A percentile compares a stretch with the other conserved stretches of the same genome.
Conservation (phyloP, 345 rosid species). For the Hibiscus tridactylites region DNA sequence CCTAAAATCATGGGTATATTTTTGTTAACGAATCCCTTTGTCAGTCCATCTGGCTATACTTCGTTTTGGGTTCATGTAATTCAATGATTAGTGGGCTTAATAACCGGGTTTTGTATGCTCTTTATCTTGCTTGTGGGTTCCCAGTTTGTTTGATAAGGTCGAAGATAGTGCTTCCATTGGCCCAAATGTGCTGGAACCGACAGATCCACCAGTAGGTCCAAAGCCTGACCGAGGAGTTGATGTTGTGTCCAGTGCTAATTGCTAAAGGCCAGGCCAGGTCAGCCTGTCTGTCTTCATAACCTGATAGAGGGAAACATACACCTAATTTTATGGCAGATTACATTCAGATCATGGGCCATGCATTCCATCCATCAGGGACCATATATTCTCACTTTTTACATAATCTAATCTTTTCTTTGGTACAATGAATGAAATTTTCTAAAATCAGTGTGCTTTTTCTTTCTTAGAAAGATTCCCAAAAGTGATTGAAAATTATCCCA, state of each 20-base stretch:
- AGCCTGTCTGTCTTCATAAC: conserved; percentile 21
- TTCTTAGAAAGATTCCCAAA: background rate
- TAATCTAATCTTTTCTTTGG: background rate
- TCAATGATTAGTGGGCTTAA: background rate
- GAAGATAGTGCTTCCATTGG: background rate
- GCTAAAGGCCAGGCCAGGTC: background rate
- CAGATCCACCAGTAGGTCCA: background rate
- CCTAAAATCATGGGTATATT: no score
- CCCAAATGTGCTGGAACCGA: background rate
- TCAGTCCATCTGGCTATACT: no score
- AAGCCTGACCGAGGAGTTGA: background rate
- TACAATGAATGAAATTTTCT: no score
- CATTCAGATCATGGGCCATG: background rate
- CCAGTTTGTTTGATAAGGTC: background rate
- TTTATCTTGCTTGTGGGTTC: background rate
- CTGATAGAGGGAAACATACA: conserved; percentile 1
- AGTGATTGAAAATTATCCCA: background rate
- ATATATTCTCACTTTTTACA: background rate
- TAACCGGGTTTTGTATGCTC: background rate
- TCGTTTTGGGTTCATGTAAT: no score
- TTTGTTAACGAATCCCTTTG: no score
- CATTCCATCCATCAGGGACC: background rate
- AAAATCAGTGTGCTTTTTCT: background rate
- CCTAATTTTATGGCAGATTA: background rate
- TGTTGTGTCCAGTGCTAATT: no score